Evolutionary conservation across 2,329 filamentous ascomycete species (phyloP).

Genomic region (Alternaria sp.): DNA sequence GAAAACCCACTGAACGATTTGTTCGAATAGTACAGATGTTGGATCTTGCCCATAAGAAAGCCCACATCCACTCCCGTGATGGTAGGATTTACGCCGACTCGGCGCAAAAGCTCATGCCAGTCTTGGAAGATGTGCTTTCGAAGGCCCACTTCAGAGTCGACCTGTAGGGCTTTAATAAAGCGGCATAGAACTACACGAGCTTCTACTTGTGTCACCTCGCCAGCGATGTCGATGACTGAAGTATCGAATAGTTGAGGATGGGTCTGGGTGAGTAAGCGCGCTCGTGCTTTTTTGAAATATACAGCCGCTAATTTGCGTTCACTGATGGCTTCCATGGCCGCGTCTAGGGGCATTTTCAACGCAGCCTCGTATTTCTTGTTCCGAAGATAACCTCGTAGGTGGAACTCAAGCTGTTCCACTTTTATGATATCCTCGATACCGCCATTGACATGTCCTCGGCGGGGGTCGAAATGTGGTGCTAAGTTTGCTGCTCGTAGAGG

Average conservation of each 20-base stretch:
- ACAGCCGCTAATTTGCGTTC: background rate
- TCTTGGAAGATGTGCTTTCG: background rate
- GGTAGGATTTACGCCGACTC: slow-evolving; percentile 29
- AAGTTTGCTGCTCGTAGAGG: slow-evolving; percentile 30
- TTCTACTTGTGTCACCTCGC: slow-evolving; percentile 30
- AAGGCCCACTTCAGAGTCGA: background rate
- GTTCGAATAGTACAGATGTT: slow-evolving; percentile 11
- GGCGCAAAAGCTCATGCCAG: slow-evolving; percentile 15
- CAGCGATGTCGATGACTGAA: slow-evolving; percentile 28
- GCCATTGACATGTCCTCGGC: background rate
- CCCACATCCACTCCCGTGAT: slow-evolving; percentile 29
- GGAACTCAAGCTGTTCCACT: slow-evolving; percentile 28
- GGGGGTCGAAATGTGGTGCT: slow-evolving; percentile 16
- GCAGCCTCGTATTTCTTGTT: slow-evolving; percentile 14
- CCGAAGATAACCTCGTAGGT: slow-evolving; percentile 16
- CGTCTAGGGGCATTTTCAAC: background rate
- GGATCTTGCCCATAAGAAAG: slow-evolving; percentile 29
- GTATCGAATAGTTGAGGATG: slow-evolving; percentile 17
- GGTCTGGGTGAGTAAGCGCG: slow-evolving; percentile 23
- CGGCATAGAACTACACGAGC: slow-evolving; percentile 30
- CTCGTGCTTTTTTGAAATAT: slow-evolving; percentile 15
- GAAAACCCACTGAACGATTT: background rate
- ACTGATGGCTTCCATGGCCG: slow-evolving; percentile 11
- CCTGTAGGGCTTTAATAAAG: slow-evolving; percentile 13
- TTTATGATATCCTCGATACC: slow-evolving; percentile 8